These are phyloP conservation scores for Ajuga reptans DNA, from an alignment of 305 asterid genomes.

Conservation along the genomic window DNA sequence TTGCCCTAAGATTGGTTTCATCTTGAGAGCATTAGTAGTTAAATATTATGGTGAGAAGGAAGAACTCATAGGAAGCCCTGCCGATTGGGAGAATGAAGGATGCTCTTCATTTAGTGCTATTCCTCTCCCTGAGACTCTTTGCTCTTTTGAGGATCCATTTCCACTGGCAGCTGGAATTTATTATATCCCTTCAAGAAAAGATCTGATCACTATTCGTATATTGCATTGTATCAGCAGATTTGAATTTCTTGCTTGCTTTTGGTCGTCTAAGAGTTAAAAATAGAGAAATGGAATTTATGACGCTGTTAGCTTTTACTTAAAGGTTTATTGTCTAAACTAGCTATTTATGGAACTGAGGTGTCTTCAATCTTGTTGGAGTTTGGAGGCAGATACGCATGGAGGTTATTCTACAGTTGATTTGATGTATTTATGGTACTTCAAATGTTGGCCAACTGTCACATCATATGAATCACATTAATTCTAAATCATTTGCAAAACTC, in stretches of 20 bases:
- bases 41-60: too few relatives aligned
- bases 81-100: too few relatives aligned
- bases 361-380: neutral
- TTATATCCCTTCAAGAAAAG: neutral
- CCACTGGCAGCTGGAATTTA: neutral
- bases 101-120: neutral
- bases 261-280: neutral
- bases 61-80: too few relatives aligned
- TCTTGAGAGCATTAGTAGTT: neutral
- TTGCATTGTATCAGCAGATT: neutral
- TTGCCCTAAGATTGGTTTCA: neutral
- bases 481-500: conserved; percentile 11
- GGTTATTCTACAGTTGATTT: neutral
- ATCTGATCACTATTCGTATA: neutral
- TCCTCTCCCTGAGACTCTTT: neutral
- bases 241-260: neutral
- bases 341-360: neutral
- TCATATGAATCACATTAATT: neutral
- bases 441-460: neutral
- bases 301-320: neutral
- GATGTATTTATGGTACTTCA: neutral
- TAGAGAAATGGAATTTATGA: neutral
- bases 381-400: neutral
- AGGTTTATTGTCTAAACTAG: neutral
- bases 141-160: neutral